A percentile compares a stretch with the other conserved stretches of the same genome.
Evolutionary conservation across 1,139 yeast genomes (phyloP).

Genomic region (Magnusiomyces suaveolens): DNA sequence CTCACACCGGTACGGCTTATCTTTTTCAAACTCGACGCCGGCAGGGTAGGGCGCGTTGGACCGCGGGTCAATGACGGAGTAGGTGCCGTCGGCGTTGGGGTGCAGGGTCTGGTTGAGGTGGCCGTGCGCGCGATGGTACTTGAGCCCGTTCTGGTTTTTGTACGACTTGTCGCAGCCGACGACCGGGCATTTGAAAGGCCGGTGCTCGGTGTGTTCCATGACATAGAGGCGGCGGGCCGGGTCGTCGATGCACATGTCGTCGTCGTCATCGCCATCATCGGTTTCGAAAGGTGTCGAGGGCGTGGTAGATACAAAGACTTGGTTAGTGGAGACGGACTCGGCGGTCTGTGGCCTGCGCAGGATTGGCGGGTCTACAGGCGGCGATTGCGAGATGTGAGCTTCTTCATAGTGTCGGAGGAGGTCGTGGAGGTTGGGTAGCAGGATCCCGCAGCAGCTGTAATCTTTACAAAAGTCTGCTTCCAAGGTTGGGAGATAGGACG

Average conservation of each 20-base stretch:
- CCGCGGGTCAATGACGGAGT: constrained; percentile 86
- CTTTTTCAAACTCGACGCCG: constrained; percentile 86
- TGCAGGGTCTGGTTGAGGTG: constrained; percentile 91
- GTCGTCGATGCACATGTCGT: constrained; percentile 45
- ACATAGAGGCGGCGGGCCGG: constrained; percentile 92
- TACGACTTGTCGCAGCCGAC: constrained; percentile 96
- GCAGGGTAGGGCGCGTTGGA: constrained; percentile 86
- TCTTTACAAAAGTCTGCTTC: constrained; percentile 96
- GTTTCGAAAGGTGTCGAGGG: too few species aligned
- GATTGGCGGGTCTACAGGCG: constrained; percentile 41
- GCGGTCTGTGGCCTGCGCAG: constrained; percentile 33
- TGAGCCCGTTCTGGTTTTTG: constrained; percentile 93
- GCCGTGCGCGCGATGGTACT: constrained; percentile 92
- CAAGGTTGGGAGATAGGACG: constrained; percentile 79
- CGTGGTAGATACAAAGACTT: constrained; percentile 54
- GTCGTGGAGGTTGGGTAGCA: constrained; percentile 87
- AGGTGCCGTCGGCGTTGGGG: constrained; percentile 88
- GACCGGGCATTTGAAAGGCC: constrained; percentile 96
- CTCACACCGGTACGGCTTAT: constrained; percentile 96
- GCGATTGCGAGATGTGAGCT: constrained; percentile 66
- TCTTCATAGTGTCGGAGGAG: constrained; percentile 90
- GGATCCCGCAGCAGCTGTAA: constrained; percentile 89
- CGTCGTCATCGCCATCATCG: constrained; percentile 38
- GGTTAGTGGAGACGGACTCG: constrained; percentile 80
- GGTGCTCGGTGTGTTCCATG: constrained; percentile 82